Evolutionary conservation across 2,329 filamentous ascomycete species (phyloP).

Genomic region (Amylocarpus encephaloides): DNA sequence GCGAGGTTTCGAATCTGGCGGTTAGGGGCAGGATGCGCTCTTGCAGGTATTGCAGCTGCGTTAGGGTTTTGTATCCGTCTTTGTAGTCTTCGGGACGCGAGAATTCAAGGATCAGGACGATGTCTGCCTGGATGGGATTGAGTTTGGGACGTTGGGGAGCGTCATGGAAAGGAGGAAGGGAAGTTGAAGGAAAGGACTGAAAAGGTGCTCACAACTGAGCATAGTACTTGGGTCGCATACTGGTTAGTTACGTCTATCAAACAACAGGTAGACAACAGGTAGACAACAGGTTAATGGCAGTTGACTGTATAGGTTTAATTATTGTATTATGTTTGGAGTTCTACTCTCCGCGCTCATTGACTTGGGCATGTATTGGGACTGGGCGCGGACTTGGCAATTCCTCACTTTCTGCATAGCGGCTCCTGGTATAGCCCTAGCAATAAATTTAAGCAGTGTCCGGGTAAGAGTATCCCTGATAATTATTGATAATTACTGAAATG

Average conservation of each 20-base stretch:
- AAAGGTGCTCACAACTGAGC: too few species aligned
- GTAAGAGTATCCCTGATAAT: background rate
- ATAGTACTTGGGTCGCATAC: too few species aligned
- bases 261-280: too few species aligned
- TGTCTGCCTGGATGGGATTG: background rate
- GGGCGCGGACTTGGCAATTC: background rate
- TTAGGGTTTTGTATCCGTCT: background rate
- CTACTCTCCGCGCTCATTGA: background rate
- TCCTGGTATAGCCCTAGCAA: background rate
- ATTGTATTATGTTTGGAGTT: background rate
- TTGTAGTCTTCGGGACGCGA: background rate
- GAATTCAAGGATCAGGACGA: background rate
- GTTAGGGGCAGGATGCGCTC: background rate
- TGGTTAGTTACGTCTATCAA: background rate
- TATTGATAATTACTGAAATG: background rate
- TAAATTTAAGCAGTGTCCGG: background rate
- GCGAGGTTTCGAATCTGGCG: background rate
- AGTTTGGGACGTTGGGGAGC: too few species aligned
- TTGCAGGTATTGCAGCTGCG: background rate
- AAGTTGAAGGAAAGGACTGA: too few species aligned
- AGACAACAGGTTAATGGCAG: too few species aligned
- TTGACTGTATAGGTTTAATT: background rate
- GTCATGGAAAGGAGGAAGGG: too few species aligned
- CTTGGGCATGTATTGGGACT: background rate
- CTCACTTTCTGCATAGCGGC: background rate